Base-by-base conservation (phyloP, 2,329 filamentous ascomycete species). In the Pseudogymnoascus sp. region DNA sequence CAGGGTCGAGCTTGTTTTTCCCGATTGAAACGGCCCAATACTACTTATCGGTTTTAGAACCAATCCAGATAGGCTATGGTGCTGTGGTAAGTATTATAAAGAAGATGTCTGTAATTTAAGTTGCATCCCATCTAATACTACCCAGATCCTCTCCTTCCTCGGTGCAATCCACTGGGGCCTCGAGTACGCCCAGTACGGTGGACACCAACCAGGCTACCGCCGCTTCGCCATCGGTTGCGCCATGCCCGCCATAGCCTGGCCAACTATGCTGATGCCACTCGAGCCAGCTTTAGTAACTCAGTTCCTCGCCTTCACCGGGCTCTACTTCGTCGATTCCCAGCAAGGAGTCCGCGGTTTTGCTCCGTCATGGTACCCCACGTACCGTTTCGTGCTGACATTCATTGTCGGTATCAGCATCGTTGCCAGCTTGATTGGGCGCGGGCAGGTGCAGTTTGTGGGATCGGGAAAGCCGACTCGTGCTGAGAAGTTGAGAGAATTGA, bases 91-190 rank as follows among this genome's bases (percentile, higher is more conserved):
- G 85, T 81, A 31, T 36, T 31, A 25, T 25, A 18, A 56, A n/a
- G 40, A n/a, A 36, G 14, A 38, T 21, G 46, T 31, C 63, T 61
- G 63, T 53, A 65, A 3, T 25, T 28, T 53, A 56, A 38, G 56
- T n/a, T 37, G 37, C 38, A 40, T 31, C 7, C 12, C 68, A 56
- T 5, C 50, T 42, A 25, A 37, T 42, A 1, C 16, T 25, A 14
- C 10, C 63, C 53, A 89, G 86, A 95, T 96, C 70, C 89, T 96
- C 70, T 96, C 92, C 28, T 97, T 96, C 81, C 84, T 97, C 1
- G 93, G 93, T 50, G 93, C 93, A 36, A 87, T 96, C 71, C 93
- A 97, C 76, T 97, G 84, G 93, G 93, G 93, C 63, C 81, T 96
- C 16, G 92, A 96, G 76, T 96, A 88, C 75, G 89, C 89, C 60